Evolutionary conservation across 768 basidiomycete genomes (phyloP).

Genomic region (Calocybe gangraenosa): DNA sequence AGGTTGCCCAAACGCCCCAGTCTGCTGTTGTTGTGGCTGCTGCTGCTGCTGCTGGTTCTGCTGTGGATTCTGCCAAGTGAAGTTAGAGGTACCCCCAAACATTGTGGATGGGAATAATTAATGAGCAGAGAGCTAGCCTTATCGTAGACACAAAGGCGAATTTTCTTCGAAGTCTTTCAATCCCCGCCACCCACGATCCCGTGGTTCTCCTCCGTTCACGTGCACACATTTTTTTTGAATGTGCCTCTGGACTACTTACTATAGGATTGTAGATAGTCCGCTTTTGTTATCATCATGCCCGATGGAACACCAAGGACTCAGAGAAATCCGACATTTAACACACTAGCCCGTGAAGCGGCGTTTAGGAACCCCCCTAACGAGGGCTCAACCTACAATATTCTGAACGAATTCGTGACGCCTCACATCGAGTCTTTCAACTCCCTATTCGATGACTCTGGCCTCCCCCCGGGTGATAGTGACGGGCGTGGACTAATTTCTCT

Average conservation of each 20-base stretch:
- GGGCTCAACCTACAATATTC: conserved; percentile 67
- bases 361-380: conserved; percentile 74
- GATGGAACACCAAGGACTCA: conserved; percentile 37
- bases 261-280: no score
- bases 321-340: conserved; percentile 65
- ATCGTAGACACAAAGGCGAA: conserved; percentile 12
- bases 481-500: conserved; percentile 77
- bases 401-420: conserved; percentile 91
- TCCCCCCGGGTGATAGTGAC: conserved; percentile 68
- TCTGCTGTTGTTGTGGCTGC: conserved; percentile 49
- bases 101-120: conserved; percentile 31
- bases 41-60: conserved; percentile 60
- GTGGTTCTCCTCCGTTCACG: conserved; percentile 23
- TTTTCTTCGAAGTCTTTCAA: conserved; percentile 25
- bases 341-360: conserved; percentile 69
- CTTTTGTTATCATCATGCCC: conserved; percentile 40
- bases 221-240: conserved; percentile 32
- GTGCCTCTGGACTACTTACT: no score
- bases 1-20: conserved; percentile 69
- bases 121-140: conserved; percentile 1
- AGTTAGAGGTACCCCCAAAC: conserved; percentile 57
- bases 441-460: conserved; percentile 89
- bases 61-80: conserved; percentile 66
- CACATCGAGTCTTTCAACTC: conserved; percentile 97
- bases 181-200: conserved; percentile 29